Percentiles rank a stretch among this genome's conserved stretches.
Conservation (phyloP, 495 filamentous ascomycete species). For the Ramalina peruviana region DNA sequence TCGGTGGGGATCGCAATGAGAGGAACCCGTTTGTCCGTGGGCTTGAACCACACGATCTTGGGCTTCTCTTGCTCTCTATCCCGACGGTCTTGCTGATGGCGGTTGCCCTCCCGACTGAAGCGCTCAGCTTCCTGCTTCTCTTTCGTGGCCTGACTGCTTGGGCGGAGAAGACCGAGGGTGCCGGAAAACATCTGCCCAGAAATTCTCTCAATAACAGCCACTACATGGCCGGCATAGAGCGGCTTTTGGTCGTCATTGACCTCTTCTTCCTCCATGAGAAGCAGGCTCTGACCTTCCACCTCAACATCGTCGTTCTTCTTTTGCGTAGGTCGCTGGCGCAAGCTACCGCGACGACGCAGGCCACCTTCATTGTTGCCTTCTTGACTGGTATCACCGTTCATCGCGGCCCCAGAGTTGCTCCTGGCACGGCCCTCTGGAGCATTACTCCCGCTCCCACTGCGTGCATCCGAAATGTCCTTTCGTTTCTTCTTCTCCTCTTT, state of each 20-base stretch:
- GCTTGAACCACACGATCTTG: conserved; percentile 99
- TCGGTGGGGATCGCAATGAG: conserved; percentile 97
- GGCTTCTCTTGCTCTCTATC: conserved; percentile 81
- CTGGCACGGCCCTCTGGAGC: conserved; percentile 52
- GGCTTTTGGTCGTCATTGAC: conserved; percentile 98
- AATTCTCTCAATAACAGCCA: conserved; percentile 92
- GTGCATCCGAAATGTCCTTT: conserved; percentile 91
- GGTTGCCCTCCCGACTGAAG: conserved; percentile 73
- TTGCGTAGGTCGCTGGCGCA: conserved; percentile 91
- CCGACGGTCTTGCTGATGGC: conserved; percentile 50
- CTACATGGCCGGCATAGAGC: conserved; percentile 89
- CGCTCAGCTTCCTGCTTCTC: conserved; percentile 98
- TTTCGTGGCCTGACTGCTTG: conserved; percentile 97
- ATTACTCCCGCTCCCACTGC: conserved; percentile 54
- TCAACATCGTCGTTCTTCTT: conserved; percentile 99
- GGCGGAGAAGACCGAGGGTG: conserved; percentile 80
- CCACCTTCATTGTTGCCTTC: conserved; percentile 55
- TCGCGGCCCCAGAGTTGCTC: conserved; percentile 40
- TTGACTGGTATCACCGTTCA: conserved; percentile 46
- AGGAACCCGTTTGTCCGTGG: conserved; percentile 95
- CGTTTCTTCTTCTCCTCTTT: conserved; percentile 99
- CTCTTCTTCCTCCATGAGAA: conserved; percentile 95
- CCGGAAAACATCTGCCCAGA: conserved; percentile 98
- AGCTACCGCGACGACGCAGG: conserved; percentile 80
- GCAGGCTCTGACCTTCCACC: conserved; percentile 91